Percentiles rank a stretch among this genome's conserved stretches.
Conservation (phyloP, 108 stramenopile species). For the Aurantiochytrium sp. region DNA sequence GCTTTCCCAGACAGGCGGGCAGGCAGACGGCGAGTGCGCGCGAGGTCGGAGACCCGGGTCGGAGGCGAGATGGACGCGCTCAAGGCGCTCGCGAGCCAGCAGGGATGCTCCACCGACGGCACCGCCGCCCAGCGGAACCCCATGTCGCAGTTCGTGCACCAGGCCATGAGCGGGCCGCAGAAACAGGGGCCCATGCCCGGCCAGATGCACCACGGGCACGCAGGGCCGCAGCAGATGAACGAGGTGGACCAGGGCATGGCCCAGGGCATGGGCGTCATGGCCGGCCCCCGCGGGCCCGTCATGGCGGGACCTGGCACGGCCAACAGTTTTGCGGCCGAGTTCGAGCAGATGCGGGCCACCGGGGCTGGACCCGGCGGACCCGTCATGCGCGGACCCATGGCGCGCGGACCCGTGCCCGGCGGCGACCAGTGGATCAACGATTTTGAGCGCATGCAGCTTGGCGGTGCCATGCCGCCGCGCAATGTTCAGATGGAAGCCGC, state of each 20-base stretch:
- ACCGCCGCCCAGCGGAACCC: conserved; percentile 39
- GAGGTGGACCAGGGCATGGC: conserved; percentile 2
- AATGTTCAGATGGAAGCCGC: conserved; percentile 13
- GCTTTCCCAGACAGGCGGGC: no score
- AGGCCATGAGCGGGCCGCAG: conserved; percentile 5
- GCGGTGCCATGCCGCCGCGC: background rate
- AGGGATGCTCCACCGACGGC: conserved; percentile 33
- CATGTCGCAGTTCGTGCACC: conserved; percentile 22
- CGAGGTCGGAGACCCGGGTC: background rate
- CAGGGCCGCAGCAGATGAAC: background rate
- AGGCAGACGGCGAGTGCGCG: no score
- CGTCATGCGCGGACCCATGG: conserved; percentile 18
- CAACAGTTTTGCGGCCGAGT: background rate
- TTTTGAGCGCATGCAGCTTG: conserved; percentile 13
- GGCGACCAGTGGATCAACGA: background rate
- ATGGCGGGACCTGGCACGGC: background rate
- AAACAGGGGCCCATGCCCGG: background rate
- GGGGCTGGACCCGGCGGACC: background rate
- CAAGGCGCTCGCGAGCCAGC: conserved; percentile 36
- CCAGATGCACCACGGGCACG: conserved; percentile 28
- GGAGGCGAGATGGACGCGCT: conserved; percentile 28
- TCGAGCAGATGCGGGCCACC: background rate
- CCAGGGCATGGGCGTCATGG: background rate
- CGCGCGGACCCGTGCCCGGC: background rate
- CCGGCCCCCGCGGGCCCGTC: background rate